Base-by-base conservation (phyloP, 2,329 filamentous ascomycete genomes). In the Curvularia sp. region DNA sequence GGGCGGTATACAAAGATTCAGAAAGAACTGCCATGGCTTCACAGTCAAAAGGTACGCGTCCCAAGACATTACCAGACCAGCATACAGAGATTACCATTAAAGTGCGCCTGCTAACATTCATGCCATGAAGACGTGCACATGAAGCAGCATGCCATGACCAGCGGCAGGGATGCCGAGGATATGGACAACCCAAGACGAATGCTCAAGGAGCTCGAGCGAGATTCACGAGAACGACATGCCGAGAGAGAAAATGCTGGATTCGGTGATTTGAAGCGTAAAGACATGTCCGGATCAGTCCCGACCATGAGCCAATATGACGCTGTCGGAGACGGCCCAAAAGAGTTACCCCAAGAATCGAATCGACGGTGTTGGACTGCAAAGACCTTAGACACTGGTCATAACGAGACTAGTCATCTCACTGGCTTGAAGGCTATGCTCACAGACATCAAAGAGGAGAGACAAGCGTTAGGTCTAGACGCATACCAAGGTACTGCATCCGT, bases 281-380 rank as follows among this genome's bases (percentile, higher is more conserved):
- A 38, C 35, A 38, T 38, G 35, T 3, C 15, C 35, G 7, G 15
- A n/a, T 38, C 7, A 8, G 15, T 18, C 6, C 2, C n/a, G 5
- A 18, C 22, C 10, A 26, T 1, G 5, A 24, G 15, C 22, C 5
- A 12, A 8, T 2, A 13, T 7, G 10, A 15, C 20, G 5, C 41
- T 26, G 20, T 26, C 41, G 20, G 43, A 20, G 31, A 53, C 6
- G 18, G 56, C 24, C 33, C 49, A 5, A 48, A 50, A 49, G 44
- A 41, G 24, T 53, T 62, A 58, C 57, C 65, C 15, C 53, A 48
- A 9, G 61, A 60, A 13, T 31, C 60, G 15, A 31, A 58, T 24
- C 33, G 13, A 49, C 35, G 12, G 9, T 41, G 10, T 41, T 41
- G 2, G 24, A n/a, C 22, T 18, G 42, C 33, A 18, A 41, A 22